Conservation (phyloP, 495 filamentous ascomycete genomes). For the Talaromyces nanjingensis region DNA sequence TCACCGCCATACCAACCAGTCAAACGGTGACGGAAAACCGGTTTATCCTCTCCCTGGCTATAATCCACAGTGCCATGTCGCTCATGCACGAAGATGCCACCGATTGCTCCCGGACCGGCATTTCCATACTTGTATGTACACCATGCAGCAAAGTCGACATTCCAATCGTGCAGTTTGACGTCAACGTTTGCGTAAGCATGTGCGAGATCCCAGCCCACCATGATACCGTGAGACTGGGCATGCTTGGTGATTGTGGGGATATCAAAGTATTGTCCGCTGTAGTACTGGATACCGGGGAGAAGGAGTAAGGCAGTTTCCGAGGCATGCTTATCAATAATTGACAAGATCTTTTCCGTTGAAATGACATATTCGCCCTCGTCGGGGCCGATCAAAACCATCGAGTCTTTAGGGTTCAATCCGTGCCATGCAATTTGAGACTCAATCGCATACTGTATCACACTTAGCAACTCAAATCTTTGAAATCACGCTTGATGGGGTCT, state of each 20-base stretch:
- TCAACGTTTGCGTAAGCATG: slow-evolving; percentile 91
- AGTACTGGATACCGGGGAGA: slow-evolving; percentile 91
- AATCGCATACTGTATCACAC: slow-evolving; percentile 63
- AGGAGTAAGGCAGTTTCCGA: slow-evolving; percentile 70
- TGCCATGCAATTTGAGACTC: slow-evolving; percentile 83
- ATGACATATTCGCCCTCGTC: slow-evolving; percentile 43
- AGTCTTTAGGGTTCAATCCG: slow-evolving; percentile 53
- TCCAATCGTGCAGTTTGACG: slow-evolving; percentile 80
- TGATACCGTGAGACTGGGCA: slow-evolving; percentile 67
- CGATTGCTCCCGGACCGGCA: slow-evolving; percentile 79
- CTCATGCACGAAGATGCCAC: slow-evolving; percentile 79
- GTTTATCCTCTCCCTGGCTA: slow-evolving; percentile 33
- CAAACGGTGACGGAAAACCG: slow-evolving; percentile 50
- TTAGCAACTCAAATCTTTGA: neutral
- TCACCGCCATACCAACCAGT: slow-evolving; percentile 89
- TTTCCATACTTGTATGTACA: slow-evolving; percentile 98
- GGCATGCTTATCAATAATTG: slow-evolving; percentile 68
- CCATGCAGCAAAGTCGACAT: slow-evolving; percentile 92
- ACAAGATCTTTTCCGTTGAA: slow-evolving; percentile 66
- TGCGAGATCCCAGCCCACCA: slow-evolving; percentile 89
- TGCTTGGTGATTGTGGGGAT: slow-evolving; percentile 77
- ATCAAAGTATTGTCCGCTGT: slow-evolving; percentile 86
- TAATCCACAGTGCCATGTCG: slow-evolving; percentile 53
- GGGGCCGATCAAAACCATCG: slow-evolving; percentile 73
- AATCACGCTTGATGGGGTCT: too few species aligned